A percentile compares a stretch with the other conserved stretches of the same genome.
Conservation (phyloP, 1,139 yeast species). For the Kodamaea suecica region DNA sequence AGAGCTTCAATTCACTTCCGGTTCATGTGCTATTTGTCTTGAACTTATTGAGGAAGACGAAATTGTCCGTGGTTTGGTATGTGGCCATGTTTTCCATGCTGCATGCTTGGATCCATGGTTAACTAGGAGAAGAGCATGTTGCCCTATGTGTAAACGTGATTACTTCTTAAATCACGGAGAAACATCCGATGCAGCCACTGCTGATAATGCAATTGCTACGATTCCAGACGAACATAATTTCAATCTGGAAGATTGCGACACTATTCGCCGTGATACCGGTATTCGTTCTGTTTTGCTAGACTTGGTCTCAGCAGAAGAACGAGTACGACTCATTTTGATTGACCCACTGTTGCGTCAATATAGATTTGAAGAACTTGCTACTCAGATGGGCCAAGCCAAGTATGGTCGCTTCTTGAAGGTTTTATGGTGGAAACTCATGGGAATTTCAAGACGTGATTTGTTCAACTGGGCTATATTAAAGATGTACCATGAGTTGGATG, state of each 20-base stretch:
- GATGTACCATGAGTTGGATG: slow-evolving; percentile 25
- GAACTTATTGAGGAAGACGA: slow-evolving; percentile 64
- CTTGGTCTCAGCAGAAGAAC: slow-evolving; percentile 37
- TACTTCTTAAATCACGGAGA: slow-evolving; percentile 30
- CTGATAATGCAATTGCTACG: slow-evolving; percentile 8
- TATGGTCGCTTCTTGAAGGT: slow-evolving; percentile 32
- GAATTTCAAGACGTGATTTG: slow-evolving; percentile 45
- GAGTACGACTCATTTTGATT: slow-evolving; percentile 34
- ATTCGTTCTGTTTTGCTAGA: slow-evolving; percentile 41
- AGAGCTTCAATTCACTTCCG: slow-evolving; percentile 59
- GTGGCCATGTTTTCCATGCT: slow-evolving; percentile 84
- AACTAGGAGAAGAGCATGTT: slow-evolving; percentile 69
- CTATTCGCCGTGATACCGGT: slow-evolving; percentile 33
- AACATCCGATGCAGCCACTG: slow-evolving; percentile 27
- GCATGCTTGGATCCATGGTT: slow-evolving; percentile 85
- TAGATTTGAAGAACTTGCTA: slow-evolving; percentile 46
- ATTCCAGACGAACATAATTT: slow-evolving; percentile 5
- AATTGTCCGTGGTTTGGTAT: slow-evolving; percentile 65
- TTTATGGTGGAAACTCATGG: slow-evolving; percentile 57
- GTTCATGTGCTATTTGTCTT: slow-evolving; percentile 79
- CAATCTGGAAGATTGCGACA: slow-evolving; percentile 6
- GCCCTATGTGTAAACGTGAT: slow-evolving; percentile 83
- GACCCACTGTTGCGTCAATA: slow-evolving; percentile 26
- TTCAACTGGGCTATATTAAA: slow-evolving; percentile 51
- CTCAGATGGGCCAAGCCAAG: slow-evolving; percentile 33